Percentiles rank a stretch among this genome's conserved stretches.
These are phyloP conservation scores for Anisodus tanguticus DNA, from an alignment of 257 asterid species.

Conservation along the genomic window DNA sequence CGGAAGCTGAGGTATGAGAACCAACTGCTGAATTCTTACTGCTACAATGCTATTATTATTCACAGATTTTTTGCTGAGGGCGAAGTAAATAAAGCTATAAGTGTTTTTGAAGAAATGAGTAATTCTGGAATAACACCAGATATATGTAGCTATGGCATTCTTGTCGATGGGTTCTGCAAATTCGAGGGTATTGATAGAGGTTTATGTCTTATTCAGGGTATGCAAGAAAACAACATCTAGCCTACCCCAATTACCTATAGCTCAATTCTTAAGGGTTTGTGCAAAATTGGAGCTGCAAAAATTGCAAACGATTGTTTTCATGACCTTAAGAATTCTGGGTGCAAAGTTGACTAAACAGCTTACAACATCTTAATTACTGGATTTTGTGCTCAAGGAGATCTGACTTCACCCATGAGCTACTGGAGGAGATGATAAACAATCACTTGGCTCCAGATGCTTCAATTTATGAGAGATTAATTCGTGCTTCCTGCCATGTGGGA, in stretches of 20 bases:
- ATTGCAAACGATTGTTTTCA: constrained; percentile 44
- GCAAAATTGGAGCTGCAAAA: constrained; percentile 42
- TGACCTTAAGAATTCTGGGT: constrained; percentile 49
- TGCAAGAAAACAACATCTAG: constrained; percentile 46
- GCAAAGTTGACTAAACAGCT: constrained; percentile 49
- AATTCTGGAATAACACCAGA: constrained; percentile 50
- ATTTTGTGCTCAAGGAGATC: constrained; percentile 54
- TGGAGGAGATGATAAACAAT: constrained; percentile 60
- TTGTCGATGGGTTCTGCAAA: constrained; percentile 58
- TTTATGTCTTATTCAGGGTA: constrained; percentile 50
- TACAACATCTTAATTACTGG: constrained; percentile 60
- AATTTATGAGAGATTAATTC: constrained; percentile 45
- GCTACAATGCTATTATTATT: constrained; percentile 61
- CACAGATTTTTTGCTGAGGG: constrained; percentile 50
- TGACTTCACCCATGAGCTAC: constrained; percentile 46
- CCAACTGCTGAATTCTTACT: constrained; percentile 54
- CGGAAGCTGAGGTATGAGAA: constrained; percentile 39
- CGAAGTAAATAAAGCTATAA: constrained; percentile 45
- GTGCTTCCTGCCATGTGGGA: constrained; percentile 52
- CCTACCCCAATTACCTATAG: constrained; percentile 58
- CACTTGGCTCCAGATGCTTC: constrained; percentile 47
- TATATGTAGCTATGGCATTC: constrained; percentile 59
- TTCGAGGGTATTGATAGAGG: constrained; percentile 45
- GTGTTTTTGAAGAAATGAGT: constrained; percentile 58
- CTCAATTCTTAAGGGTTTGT: constrained; percentile 51